phyloP scores from a whole-genome alignment of 2,329 filamentous ascomycete genomes.

The Septoria petroselini region DNA sequence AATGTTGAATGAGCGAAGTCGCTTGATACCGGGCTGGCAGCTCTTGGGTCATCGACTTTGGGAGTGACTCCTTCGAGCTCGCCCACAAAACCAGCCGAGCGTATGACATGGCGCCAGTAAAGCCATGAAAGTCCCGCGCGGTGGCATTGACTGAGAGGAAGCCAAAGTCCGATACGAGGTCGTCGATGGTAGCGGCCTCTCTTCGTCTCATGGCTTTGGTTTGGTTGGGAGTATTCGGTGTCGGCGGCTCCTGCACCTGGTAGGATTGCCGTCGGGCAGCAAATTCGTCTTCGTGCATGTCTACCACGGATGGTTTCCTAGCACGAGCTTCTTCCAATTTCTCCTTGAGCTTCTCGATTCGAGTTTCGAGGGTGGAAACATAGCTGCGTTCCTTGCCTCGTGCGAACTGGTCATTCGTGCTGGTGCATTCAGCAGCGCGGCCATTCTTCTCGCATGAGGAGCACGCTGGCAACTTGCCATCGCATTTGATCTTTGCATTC shows the following conservation, averaged over 20 bases:
- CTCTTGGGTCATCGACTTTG: constrained; percentile 55
- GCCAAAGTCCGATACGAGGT: constrained; percentile 89
- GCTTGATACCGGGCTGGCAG: constrained; percentile 71
- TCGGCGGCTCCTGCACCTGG: constrained; percentile 31
- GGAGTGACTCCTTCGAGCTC: constrained; percentile 69
- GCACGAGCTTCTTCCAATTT: constrained; percentile 65
- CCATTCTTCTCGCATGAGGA: constrained; percentile 92
- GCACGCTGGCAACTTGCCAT: constrained; percentile 92
- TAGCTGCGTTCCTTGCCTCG: constrained; percentile 95
- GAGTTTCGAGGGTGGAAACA: constrained; percentile 88
- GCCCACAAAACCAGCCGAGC: constrained; percentile 83
- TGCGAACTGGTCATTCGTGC: constrained; percentile 93
- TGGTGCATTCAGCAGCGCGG: constrained; percentile 81
- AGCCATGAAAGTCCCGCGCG: constrained; percentile 87
- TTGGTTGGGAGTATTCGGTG: constrained; percentile 32
- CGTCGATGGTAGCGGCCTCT: constrained; percentile 84
- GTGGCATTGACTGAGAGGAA: constrained; percentile 94
- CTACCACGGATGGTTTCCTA: constrained; percentile 67
- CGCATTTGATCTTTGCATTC: constrained; percentile 94
- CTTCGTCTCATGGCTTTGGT: constrained; percentile 48
- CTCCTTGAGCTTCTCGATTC: constrained; percentile 82
- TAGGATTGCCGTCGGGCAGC: constrained; percentile 50
- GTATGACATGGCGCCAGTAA: constrained; percentile 86
- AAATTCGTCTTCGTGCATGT: constrained; percentile 59
- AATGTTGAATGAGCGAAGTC: constrained; percentile 71